These are phyloP conservation scores for Pestalotiopsis sp. DNA, from an alignment of 2,329 filamentous ascomycete genomes.

Conservation along the genomic window DNA sequence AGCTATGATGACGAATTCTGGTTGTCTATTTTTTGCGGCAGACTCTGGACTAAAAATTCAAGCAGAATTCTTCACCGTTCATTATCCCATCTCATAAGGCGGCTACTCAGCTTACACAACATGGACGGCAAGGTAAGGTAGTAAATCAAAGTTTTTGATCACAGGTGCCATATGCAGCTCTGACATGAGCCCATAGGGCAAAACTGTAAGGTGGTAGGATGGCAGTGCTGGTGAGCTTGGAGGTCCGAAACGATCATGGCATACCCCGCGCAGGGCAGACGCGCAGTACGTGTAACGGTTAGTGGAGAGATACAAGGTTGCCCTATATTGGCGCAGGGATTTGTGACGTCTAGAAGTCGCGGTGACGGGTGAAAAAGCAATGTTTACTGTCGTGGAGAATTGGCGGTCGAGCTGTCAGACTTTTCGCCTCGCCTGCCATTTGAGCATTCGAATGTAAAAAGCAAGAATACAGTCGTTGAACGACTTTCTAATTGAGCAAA, in stretches of 20 bases:
- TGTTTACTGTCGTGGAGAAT: not conserved
- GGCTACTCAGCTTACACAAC: not conserved
- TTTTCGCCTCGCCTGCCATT: not conserved
- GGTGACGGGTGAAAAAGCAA: not conserved
- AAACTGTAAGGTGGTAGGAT: not conserved
- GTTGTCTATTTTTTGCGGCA: not conserved
- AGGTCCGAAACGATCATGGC: constrained; percentile 2
- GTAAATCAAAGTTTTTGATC: not conserved
- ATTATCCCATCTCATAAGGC: not conserved
- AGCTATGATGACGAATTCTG: not conserved
- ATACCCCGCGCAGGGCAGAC: not conserved
- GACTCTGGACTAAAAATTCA: not conserved
- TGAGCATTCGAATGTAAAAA: not conserved
- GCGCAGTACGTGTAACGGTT: not conserved
- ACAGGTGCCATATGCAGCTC: not conserved
- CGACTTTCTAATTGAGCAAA: not conserved
- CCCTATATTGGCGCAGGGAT: not conserved
- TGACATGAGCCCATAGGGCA: not conserved
- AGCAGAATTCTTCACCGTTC: not conserved
- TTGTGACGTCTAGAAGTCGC: not conserved
- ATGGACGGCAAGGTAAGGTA: not conserved
- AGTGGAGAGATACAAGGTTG: not conserved
- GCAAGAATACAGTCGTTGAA: not conserved
- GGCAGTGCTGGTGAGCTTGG: not conserved
- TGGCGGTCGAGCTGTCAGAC: not conserved